These are phyloP conservation scores for Ilyonectria mors-panacis DNA, from an alignment of 2,329 filamentous ascomycete genomes.

Conservation along the genomic window DNA sequence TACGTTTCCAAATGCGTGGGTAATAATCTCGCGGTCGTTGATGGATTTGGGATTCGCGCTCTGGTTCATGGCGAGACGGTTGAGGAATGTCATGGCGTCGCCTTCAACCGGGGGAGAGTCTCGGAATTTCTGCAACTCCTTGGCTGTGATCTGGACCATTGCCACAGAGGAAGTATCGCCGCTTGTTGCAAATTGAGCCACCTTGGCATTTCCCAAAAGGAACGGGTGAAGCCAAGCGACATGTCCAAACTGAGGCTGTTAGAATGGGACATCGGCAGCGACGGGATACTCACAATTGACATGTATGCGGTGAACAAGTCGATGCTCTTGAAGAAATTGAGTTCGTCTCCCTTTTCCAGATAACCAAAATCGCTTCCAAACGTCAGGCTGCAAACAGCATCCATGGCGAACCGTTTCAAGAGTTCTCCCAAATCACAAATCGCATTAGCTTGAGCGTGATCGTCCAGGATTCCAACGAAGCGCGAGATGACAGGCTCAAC, in stretches of 20 bases:
- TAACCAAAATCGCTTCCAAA: slow-evolving; percentile 21
- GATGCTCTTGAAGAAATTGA: slow-evolving; percentile 11
- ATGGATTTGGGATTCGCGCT: not conserved
- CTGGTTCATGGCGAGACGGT: slow-evolving; percentile 19
- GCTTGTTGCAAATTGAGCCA: not conserved
- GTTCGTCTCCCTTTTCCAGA: slow-evolving; percentile 18
- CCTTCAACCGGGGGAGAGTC: slow-evolving; percentile 9
- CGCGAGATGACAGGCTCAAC: slow-evolving; percentile 16
- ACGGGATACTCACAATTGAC: slow-evolving; percentile 15
- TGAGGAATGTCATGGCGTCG: slow-evolving; percentile 18
- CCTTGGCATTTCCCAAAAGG: slow-evolving; percentile 13
- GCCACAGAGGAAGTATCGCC: slow-evolving; percentile 13
- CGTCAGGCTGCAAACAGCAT: slow-evolving; percentile 16
- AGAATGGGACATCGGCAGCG: not conserved
- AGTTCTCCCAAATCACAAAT: slow-evolving; percentile 13
- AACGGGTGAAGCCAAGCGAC: slow-evolving; percentile 19
- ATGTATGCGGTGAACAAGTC: slow-evolving; percentile 20
- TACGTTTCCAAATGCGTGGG: slow-evolving; percentile 19
- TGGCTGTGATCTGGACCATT: not conserved
- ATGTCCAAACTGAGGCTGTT: slow-evolving; percentile 14
- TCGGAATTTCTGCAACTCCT: slow-evolving; percentile 12
- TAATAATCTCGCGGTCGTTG: slow-evolving; percentile 21
- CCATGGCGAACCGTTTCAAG: slow-evolving; percentile 17
- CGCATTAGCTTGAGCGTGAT: not conserved
- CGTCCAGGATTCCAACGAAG: not conserved